Evolutionary conservation across 495 filamentous ascomycete species (phyloP), one percentile per base, ranked within the genome.

Genomic region (Tuber aestivum): DNA sequence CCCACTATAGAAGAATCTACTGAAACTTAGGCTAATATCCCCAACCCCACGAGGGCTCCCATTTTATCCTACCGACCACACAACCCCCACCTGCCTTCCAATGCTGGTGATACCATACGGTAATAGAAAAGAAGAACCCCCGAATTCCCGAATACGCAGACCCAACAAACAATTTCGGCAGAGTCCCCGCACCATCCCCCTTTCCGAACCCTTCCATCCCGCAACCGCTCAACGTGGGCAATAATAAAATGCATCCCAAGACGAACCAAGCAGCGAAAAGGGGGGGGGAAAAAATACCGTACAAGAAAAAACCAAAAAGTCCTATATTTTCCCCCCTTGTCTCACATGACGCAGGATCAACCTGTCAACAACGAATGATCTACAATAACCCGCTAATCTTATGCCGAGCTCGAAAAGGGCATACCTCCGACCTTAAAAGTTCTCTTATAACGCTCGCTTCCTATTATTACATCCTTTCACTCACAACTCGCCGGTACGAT

Each of bases 301-400:
- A 56, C 16, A 56, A 50, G 7, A 50, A 12, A 56, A 2, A 50
- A 23, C 6, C 3, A 27, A 10, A 61, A 61, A 27, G 10, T 61
- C 10, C 50, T 32, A 14, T 14, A 61, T 61, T 32, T 56, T 6
- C 48, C n/a, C 10, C n/a, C 50, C n/a, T 56, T 61, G 50, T 32
- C 50, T 61, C 10, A 27, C 50, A 61, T 61, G 50, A 32, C 50
- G 50, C 50, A 61, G 50, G 50, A 61, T 61, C 50, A 61, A 27
- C 50, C 50, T 56, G 50, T 61, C 50, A 50, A 50, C 50, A 50
- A 50, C 45, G 23, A 61, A 61, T 61, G 50, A 61, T 32, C 50
- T 61, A 32, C 50, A 61, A 23, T 21, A 61, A 61, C 50, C 50
- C 50, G n/a, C 50, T 32, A 61, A 61, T 61, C 50, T 32, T 14